Evolutionary conservation across 805 yeast species (phyloP).

Genomic region (Spathaspora gorwiae): DNA sequence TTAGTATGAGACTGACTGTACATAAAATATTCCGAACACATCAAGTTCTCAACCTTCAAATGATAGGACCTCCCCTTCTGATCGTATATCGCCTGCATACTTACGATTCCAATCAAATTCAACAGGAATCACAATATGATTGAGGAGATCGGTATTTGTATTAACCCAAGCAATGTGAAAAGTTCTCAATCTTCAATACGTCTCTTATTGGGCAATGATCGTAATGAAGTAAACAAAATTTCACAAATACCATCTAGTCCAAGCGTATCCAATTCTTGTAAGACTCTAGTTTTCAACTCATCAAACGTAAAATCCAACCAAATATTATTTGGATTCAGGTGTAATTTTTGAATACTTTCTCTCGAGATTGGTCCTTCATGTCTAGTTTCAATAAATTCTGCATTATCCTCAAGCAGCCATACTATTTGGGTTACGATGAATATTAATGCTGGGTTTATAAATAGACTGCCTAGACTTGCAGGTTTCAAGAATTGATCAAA

Average conservation of each 20-base stretch:
- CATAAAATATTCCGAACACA: too few relatives aligned
- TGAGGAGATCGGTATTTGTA: too few relatives aligned
- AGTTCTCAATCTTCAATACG: too few relatives aligned
- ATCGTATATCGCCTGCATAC: too few relatives aligned
- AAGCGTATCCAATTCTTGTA: conserved; percentile 35
- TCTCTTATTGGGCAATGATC: conserved; percentile 31
- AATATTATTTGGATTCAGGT: conserved; percentile 17
- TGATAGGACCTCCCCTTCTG: too few relatives aligned
- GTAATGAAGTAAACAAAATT: conserved; percentile 50
- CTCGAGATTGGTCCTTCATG: conserved; percentile 54
- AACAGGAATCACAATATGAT: too few relatives aligned
- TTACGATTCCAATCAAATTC: too few relatives aligned
- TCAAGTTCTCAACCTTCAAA: too few relatives aligned
- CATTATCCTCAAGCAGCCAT: conserved; percentile 43
- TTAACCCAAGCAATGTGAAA: too few relatives aligned
- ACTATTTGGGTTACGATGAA: conserved; percentile 40
- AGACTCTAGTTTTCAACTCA: conserved; percentile 41
- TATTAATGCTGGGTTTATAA: conserved; percentile 50
- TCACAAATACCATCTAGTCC: conserved; percentile 49
- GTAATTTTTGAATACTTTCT: conserved; percentile 31
- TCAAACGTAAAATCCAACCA: conserved; percentile 43
- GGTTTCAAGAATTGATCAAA: conserved; percentile 16
- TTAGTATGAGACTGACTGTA: too few relatives aligned
- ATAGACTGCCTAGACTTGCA: conserved; percentile 35
- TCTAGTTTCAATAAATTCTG: conserved; percentile 16